Conservation (phyloP, 2,329 filamentous ascomycete species). For the Trichophyton rubrum region DNA sequence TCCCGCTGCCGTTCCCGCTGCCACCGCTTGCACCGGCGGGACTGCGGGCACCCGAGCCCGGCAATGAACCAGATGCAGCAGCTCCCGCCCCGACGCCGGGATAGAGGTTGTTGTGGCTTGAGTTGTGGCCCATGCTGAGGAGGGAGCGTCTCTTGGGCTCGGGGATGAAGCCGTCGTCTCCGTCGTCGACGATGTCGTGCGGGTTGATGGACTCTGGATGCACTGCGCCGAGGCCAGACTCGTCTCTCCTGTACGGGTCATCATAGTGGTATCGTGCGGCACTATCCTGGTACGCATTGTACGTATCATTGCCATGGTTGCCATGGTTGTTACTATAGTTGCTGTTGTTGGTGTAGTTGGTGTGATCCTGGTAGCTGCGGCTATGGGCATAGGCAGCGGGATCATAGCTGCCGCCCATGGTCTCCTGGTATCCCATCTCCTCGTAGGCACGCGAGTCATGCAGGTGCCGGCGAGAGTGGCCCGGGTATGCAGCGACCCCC, state of each 20-base stretch:
- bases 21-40: slow-evolving; percentile 25
- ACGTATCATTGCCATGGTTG: background rate
- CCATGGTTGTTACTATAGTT: background rate
- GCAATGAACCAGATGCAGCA: slow-evolving; percentile 20
- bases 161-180: slow-evolving; percentile 65
- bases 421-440: slow-evolving; percentile 52
- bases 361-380: background rate
- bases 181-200: slow-evolving; percentile 71
- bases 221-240: slow-evolving; percentile 36
- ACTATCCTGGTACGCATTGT: background rate
- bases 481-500: slow-evolving; percentile 45
- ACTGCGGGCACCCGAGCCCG: slow-evolving; percentile 11
- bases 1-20: slow-evolving; percentile 28
- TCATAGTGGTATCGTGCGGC: slow-evolving; percentile 32
- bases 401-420: slow-evolving; percentile 36
- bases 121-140: slow-evolving; percentile 42
- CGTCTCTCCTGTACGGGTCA: slow-evolving; percentile 55
- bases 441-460: slow-evolving; percentile 35
- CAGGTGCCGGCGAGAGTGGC: background rate
- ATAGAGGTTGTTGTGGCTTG: slow-evolving; percentile 23
- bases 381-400: background rate
- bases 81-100: slow-evolving; percentile 36
- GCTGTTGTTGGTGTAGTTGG: background rate
- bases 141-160: slow-evolving; percentile 45
- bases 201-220: slow-evolving; percentile 55